Conservation (phyloP, 345 rosid species). For the Linum trigynum region DNA sequence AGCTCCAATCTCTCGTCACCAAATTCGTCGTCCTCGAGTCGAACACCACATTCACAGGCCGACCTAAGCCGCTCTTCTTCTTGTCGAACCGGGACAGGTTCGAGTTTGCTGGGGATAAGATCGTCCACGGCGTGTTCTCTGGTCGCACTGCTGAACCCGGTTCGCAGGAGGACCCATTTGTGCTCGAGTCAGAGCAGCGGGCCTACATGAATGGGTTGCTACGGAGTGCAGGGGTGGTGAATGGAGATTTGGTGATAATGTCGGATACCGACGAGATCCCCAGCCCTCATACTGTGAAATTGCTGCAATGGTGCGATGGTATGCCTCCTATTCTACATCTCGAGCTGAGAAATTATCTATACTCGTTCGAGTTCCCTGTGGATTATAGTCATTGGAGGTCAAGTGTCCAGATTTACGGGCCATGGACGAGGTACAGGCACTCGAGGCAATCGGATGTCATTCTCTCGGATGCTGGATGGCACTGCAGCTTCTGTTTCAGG, state of each 20-base stretch:
- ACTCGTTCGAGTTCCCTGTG: conserved; percentile 83
- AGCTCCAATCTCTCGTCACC: conserved; percentile 54
- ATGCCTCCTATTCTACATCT: conserved; percentile 60
- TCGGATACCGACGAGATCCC: conserved; percentile 85
- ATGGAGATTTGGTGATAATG: conserved; percentile 68
- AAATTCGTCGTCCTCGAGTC: conserved; percentile 78
- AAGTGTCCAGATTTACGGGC: conserved; percentile 39
- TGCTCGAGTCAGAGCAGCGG: conserved; percentile 55
- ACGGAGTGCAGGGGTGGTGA: conserved; percentile 43
- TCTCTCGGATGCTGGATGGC: conserved; percentile 93
- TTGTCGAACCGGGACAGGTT: conserved; percentile 40
- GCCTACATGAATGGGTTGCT: conserved; percentile 58
- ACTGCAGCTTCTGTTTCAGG: conserved; percentile 84
- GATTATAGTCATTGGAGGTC: conserved; percentile 90
- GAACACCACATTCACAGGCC: conserved; percentile 85
- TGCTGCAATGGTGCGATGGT: conserved; percentile 78
- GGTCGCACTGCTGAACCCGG: conserved; percentile 36
- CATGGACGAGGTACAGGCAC: conserved; percentile 58
- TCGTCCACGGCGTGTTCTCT: conserved; percentile 50
- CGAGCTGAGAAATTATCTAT: conserved; percentile 70
- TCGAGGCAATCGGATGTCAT: conserved; percentile 54
- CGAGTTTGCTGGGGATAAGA: conserved; percentile 51
- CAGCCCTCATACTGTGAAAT: conserved; percentile 64
- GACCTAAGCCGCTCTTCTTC: conserved; percentile 63
- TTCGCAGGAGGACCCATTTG: conserved; percentile 47